Evolutionary conservation across 2,329 filamentous ascomycete species (phyloP).

Genomic region (Myriosclerotinia duriaeana): DNA sequence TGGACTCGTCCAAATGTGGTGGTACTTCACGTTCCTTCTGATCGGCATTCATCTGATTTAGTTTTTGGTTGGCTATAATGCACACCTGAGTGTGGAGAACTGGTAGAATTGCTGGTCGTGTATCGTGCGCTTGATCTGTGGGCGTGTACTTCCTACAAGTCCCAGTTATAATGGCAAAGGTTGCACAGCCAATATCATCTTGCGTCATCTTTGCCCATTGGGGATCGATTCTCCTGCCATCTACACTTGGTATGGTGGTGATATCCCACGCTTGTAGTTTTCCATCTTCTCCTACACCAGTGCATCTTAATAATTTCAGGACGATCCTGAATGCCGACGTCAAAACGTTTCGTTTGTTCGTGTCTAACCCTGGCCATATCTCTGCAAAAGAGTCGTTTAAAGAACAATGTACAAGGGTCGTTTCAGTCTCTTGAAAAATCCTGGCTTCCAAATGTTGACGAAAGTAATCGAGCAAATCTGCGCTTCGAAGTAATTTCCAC

Average conservation of each 20-base stretch:
- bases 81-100: neutral
- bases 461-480: neutral
- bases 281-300: neutral
- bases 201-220: neutral
- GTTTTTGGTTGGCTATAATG: neutral
- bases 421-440: neutral
- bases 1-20: neutral
- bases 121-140: neutral
- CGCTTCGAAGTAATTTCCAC: slow-evolving; percentile 1
- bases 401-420: neutral
- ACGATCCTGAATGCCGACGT: neutral
- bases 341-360: neutral
- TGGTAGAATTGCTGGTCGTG: neutral
- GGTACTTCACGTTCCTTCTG: neutral
- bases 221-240: slow-evolving; percentile 36
- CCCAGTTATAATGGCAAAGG: neutral
- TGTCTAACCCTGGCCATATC: neutral
- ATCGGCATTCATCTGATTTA: neutral
- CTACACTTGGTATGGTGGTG: neutral
- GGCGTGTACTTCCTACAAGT: neutral
- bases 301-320: neutral
- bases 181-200: neutral
- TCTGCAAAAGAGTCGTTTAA: neutral
- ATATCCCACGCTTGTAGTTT: slow-evolving; percentile 6
- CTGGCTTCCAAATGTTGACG: neutral